A percentile compares a stretch with the other conserved stretches of the same genome.
Conservation (phyloP, 2,329 filamentous ascomycete species). For the Didymella pinodella region DNA sequence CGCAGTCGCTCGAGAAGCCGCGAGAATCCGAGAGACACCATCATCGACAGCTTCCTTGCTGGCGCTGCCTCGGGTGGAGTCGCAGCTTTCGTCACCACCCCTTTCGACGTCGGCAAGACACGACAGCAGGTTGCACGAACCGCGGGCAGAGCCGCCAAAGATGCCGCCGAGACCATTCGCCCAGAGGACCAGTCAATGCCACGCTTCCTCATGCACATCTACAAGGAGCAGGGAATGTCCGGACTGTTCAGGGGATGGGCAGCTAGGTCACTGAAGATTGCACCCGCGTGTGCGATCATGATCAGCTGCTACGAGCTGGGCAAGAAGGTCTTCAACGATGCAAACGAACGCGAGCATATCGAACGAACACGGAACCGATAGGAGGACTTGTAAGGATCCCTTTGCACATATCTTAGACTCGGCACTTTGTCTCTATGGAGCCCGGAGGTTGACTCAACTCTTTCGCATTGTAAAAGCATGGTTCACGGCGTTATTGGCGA, state of each 20-base stretch:
- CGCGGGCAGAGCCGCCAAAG: constrained; percentile 48
- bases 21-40: constrained; percentile 78
- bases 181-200: constrained; percentile 83
- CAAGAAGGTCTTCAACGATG: constrained; percentile 81
- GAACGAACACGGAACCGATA: constrained; percentile 21
- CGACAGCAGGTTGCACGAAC: constrained; percentile 85
- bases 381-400: background rate
- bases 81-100: constrained; percentile 87
- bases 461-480: constrained; percentile 22
- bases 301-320: constrained; percentile 97
- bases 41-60: constrained; percentile 87
- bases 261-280: constrained; percentile 90
- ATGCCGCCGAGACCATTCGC: constrained; percentile 51
- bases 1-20: constrained; percentile 64
- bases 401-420: constrained; percentile 15
- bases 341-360: constrained; percentile 67
- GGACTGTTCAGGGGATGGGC: constrained; percentile 94
- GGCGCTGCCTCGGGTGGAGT: constrained; percentile 84
- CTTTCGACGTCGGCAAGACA: constrained; percentile 98
- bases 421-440: constrained; percentile 7
- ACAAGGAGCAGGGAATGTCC: constrained; percentile 78
- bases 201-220: constrained; percentile 88
- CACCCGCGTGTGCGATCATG: constrained; percentile 98
- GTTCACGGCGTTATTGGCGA: constrained; percentile 22
- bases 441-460: constrained; percentile 23